phyloP scores from a whole-genome alignment of 495 filamentous ascomycete genomes.

The Penicillium atrosanguineum region DNA sequence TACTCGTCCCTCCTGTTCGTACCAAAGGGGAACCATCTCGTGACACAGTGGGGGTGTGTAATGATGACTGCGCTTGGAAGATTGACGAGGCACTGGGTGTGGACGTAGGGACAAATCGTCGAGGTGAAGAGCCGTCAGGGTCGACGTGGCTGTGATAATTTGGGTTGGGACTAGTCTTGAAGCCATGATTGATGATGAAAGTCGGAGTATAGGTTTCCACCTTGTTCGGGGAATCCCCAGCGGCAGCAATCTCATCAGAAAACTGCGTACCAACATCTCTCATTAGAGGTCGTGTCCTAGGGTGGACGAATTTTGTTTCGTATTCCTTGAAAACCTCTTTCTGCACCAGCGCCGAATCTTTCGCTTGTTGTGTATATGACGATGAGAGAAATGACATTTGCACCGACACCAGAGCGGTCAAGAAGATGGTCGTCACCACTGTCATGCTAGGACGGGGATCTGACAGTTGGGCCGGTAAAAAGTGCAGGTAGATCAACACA shows the following conservation, averaged over 20 bases:
- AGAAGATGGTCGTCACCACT: conserved; percentile 71
- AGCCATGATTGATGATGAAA: conserved; percentile 74
- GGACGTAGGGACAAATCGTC: conserved; percentile 21
- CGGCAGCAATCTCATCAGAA: conserved; percentile 38
- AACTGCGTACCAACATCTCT: conserved; percentile 83
- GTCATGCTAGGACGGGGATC: conserved; percentile 81
- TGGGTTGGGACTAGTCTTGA: conserved; percentile 81
- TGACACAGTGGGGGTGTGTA: conserved; percentile 44
- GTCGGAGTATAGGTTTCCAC: conserved; percentile 76
- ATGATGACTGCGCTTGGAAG: conserved; percentile 23
- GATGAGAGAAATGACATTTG: conserved; percentile 71
- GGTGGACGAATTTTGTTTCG: conserved; percentile 92
- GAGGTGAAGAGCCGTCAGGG: conserved; percentile 55
- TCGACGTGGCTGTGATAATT: conserved; percentile 80
- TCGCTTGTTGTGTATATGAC: conserved; percentile 77
- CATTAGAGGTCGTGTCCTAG: conserved; percentile 73
- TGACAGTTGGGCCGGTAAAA: conserved; percentile 70
- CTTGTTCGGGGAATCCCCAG: conserved; percentile 48
- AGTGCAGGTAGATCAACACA: conserved; percentile 81
- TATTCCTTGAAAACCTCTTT: conserved; percentile 94
- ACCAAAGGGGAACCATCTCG: conserved; percentile 54
- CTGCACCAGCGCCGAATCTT: conserved; percentile 79
- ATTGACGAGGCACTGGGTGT: conserved; percentile 29
- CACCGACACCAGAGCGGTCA: conserved; percentile 68
- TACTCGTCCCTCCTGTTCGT: conserved; percentile 40